Evolutionary conservation across 1,284 basidiomycete genomes (phyloP), one percentile per base, ranked within the genome.

Genomic region (Amylostereum chailletii): DNA sequence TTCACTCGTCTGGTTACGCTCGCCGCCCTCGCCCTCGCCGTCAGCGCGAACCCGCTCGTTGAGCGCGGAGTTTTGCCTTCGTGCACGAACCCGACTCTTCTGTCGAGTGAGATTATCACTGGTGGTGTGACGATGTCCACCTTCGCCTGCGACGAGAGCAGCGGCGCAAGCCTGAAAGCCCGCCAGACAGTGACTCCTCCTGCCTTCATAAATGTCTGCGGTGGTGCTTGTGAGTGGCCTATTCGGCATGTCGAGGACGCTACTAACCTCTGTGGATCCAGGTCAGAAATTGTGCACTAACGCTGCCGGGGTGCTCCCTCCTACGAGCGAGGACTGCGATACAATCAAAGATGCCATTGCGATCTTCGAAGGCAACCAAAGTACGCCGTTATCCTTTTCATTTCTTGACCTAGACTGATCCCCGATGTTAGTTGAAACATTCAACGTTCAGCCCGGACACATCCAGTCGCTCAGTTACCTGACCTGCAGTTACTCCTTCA

Each of bases 401-500:
- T 31, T 37, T 8, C 33, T 10, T 44, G 34, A n/a, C 38, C 42
- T 36, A 9, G 3, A n/a, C 33, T 41, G 32, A 3, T 26, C 36
- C 36, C 46, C 31, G n/a, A n/a, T n/a, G 30, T 10, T 48, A 55
- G 62, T 55, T 44, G 51, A 61, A 33, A 58, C 58, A 3, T 65
- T 63, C 58, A 47, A 47, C 37, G 61, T 64, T n/a, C 46, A 52
- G 19, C 53, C 57, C 19, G 43, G 51, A 47, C 56, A 53, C 50
- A 58, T 55, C 33, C 56, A 62, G 49, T 54, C 56, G 46, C 57
- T 65, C 47, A 51, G 57, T 19, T 63, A 59, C 53, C 55, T 58
- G 33, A 64, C 63, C 5, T 64, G 62, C 50, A 56, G 59, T 34
- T 54, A 60, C 50, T 61, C 58, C 56, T 61, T 61, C 47, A 52